Evolutionary conservation across 2,329 filamentous ascomycete species (phyloP), one percentile per base, ranked within the genome.

Genomic region (Fusarium agapanthi): DNA sequence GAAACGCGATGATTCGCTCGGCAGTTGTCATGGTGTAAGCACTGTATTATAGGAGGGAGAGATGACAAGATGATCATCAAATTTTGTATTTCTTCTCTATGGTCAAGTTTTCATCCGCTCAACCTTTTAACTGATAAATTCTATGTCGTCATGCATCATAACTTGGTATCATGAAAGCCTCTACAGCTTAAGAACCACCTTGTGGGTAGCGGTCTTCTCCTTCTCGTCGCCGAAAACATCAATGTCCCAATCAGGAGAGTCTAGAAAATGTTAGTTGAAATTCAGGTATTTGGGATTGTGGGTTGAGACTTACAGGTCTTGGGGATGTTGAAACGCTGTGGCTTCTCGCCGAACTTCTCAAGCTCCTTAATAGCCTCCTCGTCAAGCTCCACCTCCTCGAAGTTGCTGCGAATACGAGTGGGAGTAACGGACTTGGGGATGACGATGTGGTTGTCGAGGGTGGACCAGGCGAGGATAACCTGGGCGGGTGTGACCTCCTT

Each of bases 341-440:
- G 81, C 60, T 76, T 84, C 81, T 88, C 85, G 56, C 90, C 90
- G 13, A 93, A 87, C 78, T 86, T 83, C 80, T 90, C 87, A 50
- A 93, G 86, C 20, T 86, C 89, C 69, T 86, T 83, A 76, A 91
- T 87, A 73, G 91, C 88, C 61, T 86, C 85, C 43, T 87, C 84
- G 48, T 83, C 82, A 65, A 93, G 83, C 77, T 93, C 87, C 55
- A 90, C 86, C 80, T 92, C 87, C 83, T 90, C 84, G 79, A 91
- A 93, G 86, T 95, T 94, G 77, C 85, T 87, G 77, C 88, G 84
- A 74, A 95, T 94, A 65, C 92, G 88, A 38, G 85, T 85, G 55
- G 89, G 86, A 63, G 88, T 93, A 71, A 93, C 91, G 26, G 88
- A 91, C 86, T 94, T 94, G 77, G 92, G 92, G 75, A 94, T 93